Base-by-base conservation (phyloP, 768 basidiomycete genomes). In the Agaricus blazei region DNA sequence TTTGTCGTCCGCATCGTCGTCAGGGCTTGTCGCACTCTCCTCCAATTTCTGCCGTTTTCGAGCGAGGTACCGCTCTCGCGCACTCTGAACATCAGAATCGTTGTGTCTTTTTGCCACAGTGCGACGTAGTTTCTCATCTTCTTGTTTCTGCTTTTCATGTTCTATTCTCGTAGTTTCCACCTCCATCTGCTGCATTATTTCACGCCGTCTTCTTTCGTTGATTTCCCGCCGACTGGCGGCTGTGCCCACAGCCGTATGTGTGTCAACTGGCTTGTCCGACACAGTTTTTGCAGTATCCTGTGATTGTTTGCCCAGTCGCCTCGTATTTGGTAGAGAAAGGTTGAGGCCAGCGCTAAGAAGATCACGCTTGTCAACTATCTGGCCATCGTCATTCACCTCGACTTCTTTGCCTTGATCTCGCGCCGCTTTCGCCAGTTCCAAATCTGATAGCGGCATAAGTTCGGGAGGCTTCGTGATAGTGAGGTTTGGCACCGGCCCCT, bases 331-430 rank as follows among this genome's bases (percentile, higher is more conserved):
- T 57, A 89, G 81, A 34, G 90, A 84, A 44, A 98, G 78, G 67
- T 99, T 99, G 54, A 99, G 73, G 2, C 97, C 97, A 4, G 96
- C 95, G 23, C 87, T 83, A 44, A 98, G 76, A 7, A 99, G 75
- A 51, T 95, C 91, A 54, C 95, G 86, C 65, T 95, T 94, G 73
- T 99, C 97, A 47, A 99, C 88, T 45, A 98, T 94, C 67, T 95
- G 91, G 63, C 94, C 95, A 63, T 98, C 95, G 68, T 98, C 96
- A 68, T 98, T 98, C 34, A 98, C 73, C 69, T 98, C 96, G 34
- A 99, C 86, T 9, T 84, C 78, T 67, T 89, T 89, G 24, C 94
- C 95, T 64, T 88, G 78, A 56, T 78, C 81, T 60, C 77, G 75
- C 14, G 93, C 92, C 43, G 79, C 62, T 43, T 69, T 79, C 24